phyloP scores from a whole-genome alignment of 2,329 filamentous ascomycete species.

The Phaeosphaeriaceae sp. region DNA sequence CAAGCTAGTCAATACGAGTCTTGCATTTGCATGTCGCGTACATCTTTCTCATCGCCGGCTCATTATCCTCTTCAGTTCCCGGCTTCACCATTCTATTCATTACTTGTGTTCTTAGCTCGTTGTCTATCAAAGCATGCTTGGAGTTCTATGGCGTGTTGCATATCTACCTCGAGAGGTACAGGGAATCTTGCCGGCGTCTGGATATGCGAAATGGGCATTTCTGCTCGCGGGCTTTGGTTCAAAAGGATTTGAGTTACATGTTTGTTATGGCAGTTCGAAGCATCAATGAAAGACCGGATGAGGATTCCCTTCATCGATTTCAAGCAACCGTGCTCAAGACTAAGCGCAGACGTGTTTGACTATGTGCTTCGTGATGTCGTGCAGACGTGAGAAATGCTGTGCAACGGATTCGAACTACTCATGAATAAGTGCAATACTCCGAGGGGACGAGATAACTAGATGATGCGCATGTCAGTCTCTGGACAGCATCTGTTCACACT shows the following conservation, averaged over 20 bases:
- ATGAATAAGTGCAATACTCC: too few species aligned
- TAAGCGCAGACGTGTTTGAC: too few species aligned
- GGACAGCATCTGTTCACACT: neutral
- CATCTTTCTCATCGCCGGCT: neutral
- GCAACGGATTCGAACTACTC: too few species aligned
- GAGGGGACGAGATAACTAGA: too few species aligned
- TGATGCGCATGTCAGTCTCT: too few species aligned
- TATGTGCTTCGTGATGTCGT: too few species aligned
- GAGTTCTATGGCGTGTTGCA: conserved; percentile 30
- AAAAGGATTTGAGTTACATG: neutral
- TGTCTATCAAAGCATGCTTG: conserved; percentile 25
- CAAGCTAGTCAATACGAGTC: conserved; percentile 15
- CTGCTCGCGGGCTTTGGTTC: neutral
- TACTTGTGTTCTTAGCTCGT: conserved; percentile 15
- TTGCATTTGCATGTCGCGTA: neutral
- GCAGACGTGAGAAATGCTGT: too few species aligned
- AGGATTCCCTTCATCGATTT: neutral
- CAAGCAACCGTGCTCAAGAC: too few species aligned
- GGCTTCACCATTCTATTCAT: neutral
- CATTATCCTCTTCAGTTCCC: neutral
- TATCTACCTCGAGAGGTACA: conserved; percentile 25
- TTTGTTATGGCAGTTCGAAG: neutral
- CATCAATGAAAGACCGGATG: neutral
- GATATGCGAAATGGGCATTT: conserved; percentile 14
- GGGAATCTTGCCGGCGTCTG: conserved; percentile 20